A percentile compares a stretch with the other conserved stretches of the same genome.
phyloP scores from a whole-genome alignment of 495 filamentous ascomycete genomes.

The Neurospora tetraspora region DNA sequence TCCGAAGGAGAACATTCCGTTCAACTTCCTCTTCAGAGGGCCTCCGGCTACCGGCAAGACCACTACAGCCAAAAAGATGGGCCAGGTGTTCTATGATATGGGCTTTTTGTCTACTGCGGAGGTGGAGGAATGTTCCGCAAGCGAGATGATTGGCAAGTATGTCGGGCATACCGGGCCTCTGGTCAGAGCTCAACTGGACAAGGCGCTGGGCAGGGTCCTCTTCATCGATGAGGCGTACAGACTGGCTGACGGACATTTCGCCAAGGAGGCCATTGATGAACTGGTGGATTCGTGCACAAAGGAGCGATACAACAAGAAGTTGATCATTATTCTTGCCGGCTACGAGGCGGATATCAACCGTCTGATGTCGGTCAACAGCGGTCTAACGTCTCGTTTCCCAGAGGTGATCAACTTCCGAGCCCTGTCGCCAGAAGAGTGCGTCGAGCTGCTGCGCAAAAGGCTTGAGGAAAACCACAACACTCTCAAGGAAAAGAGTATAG shows the following conservation, averaged over 20 bases:
- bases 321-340: slow-evolving; percentile 68
- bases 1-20: slow-evolving; percentile 34
- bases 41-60: slow-evolving; percentile 63
- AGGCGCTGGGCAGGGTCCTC: slow-evolving; percentile 51
- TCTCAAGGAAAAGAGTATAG: slow-evolving; percentile 7
- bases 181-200: slow-evolving; percentile 44
- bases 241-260: slow-evolving; percentile 47
- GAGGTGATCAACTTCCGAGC: slow-evolving; percentile 43
- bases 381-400: slow-evolving; percentile 51
- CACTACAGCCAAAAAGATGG: slow-evolving; percentile 60
- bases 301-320: slow-evolving; percentile 47
- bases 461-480: slow-evolving; percentile 12
- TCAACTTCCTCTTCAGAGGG: slow-evolving; percentile 35
- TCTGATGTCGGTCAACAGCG: slow-evolving; percentile 52
- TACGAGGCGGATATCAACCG: slow-evolving; percentile 63
- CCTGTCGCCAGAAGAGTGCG: slow-evolving; percentile 34
- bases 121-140: slow-evolving; percentile 51
- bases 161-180: slow-evolving; percentile 59
- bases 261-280: slow-evolving; percentile 65
- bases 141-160: slow-evolving; percentile 52
- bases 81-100: slow-evolving; percentile 64
- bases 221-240: slow-evolving; percentile 64
- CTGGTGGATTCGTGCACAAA: slow-evolving; percentile 61
- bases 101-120: slow-evolving; percentile 45
- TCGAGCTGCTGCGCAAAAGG: slow-evolving; percentile 27